Percentiles rank a stretch among this genome's conserved stretches.
These are phyloP conservation scores for Pseudogymnoascus destructans DNA, from an alignment of 2,329 filamentous ascomycete genomes.

Conservation along the genomic window DNA sequence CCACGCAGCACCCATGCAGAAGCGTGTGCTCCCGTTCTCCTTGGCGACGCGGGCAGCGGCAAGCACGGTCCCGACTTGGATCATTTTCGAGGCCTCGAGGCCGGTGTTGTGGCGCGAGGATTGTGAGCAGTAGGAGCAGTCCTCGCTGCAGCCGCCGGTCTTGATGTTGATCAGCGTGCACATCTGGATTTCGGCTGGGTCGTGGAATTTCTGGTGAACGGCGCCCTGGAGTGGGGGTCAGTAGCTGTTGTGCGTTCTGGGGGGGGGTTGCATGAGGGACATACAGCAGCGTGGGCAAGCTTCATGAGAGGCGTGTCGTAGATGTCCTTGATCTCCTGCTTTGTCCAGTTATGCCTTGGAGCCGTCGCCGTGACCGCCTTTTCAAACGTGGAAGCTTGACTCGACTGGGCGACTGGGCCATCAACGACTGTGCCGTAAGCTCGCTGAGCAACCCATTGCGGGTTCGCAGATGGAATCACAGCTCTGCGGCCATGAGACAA, in stretches of 20 bases:
- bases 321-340: conserved; percentile 66
- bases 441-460: conserved; percentile 22
- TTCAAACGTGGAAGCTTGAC: conserved; percentile 14
- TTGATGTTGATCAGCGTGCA: conserved; percentile 97
- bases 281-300: conserved; percentile 59
- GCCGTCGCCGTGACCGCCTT: conserved; percentile 44
- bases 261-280: conserved; percentile 23
- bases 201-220: conserved; percentile 75
- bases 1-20: conserved; percentile 95
- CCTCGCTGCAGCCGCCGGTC: conserved; percentile 80
- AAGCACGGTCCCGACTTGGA: conserved; percentile 68
- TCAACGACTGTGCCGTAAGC: conserved; percentile 12
- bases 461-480: conserved; percentile 27
- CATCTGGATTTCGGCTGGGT: conserved; percentile 72
- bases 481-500: conserved; percentile 35
- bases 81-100: conserved; percentile 66
- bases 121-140: conserved; percentile 88
- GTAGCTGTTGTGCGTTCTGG: conserved; percentile 11
- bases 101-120: conserved; percentile 69
- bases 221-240: conserved; percentile 40
- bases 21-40: conserved; percentile 74
- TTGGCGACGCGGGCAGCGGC: conserved; percentile 64
- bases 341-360: conserved; percentile 65
- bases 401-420: neutral
- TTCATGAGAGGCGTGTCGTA: conserved; percentile 75